Evolutionary conservation across 164 flowering plant genomes (phyloP), one percentile per base, ranked within the genome.

Genomic region (Liriodendron chinense): DNA sequence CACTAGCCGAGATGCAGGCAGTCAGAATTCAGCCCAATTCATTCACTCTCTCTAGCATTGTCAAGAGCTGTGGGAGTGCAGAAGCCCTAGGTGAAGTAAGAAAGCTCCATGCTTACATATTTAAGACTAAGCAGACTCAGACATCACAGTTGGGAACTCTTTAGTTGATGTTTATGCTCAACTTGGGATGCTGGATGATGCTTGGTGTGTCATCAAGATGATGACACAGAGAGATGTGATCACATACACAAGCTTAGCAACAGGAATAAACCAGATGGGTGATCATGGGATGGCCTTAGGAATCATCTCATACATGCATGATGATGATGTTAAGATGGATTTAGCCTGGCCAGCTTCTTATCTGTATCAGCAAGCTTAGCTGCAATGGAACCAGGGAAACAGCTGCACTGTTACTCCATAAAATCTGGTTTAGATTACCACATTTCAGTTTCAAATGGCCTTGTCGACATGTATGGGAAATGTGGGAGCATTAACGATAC

Each of bases 391-490:
- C 76, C 85, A 16, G 91, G 92, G 59, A 85, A 80, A 79, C 90
- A 87, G 78, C 83, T 90, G 47, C 91, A 90, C 68, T 80, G 86
- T 75, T 78, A 73, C 61, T 80, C 89, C 25, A 43, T 86, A 61
- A 87, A 87, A 83, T 83, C 85, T 61, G 91, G 89, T 47, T 75
- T 83, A 26, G 61, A 71, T 56, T 70, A 70, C 57, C 74, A 79
- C 72, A 63, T 80, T 64, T 87, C 89, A 14, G 90, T 88, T 22
- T 79, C 80, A 64, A 90, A 87, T 78, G 80, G 82, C 71, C 76
- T 89, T 14, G 82, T 89, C 65, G 86, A 84, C 75, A 74, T 89
- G 78, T 90, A 90, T 75, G 89, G 87, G 34, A 90, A 90, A 80
- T 87, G 87, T 69, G 89, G 92, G 21, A 65, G 56, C 72, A 53